Evolutionary conservation across 192 early-diverging fungal genomes (phyloP).

Genomic region (Dissophora ornata): DNA sequence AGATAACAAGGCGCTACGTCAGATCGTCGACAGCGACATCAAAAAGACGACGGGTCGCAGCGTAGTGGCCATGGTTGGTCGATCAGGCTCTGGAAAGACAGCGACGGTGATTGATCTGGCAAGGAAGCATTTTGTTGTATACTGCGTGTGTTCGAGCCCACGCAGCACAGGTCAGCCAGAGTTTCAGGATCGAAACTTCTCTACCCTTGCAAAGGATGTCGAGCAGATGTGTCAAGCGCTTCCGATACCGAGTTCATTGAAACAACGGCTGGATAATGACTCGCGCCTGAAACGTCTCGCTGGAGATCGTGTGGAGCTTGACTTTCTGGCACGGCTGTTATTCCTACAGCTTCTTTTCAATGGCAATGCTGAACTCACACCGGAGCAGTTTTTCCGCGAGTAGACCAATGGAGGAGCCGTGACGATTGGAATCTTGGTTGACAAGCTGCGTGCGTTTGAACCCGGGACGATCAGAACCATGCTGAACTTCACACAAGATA

Average conservation of each 20-base stretch:
- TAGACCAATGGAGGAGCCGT: slow-evolving; percentile 19
- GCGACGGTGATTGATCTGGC: slow-evolving; percentile 34
- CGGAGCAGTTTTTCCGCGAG: slow-evolving; percentile 39
- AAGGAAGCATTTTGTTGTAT: slow-evolving; percentile 39
- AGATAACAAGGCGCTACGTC: neutral
- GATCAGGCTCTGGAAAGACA: slow-evolving; percentile 41
- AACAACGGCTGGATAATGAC: slow-evolving; percentile 5
- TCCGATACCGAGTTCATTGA: slow-evolving; percentile 25
- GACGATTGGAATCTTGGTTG: slow-evolving; percentile 21
- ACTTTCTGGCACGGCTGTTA: slow-evolving; percentile 36
- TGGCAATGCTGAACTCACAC: slow-evolving; percentile 17
- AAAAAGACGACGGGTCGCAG: neutral
- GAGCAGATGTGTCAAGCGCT: neutral
- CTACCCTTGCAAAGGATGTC: slow-evolving; percentile 26
- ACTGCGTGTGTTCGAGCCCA: slow-evolving; percentile 11
- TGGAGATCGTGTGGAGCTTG: slow-evolving; percentile 35
- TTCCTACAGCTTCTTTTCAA: slow-evolving; percentile 40
- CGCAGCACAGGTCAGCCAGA: neutral
- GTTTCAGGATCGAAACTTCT: slow-evolving; percentile 31
- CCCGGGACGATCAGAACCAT: slow-evolving; percentile 13
- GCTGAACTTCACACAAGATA: neutral
- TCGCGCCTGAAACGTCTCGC: neutral
- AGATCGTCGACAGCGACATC: neutral
- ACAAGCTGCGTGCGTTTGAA: slow-evolving; percentile 13
- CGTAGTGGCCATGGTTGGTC: slow-evolving; percentile 29